Evolutionary conservation across 2,329 filamentous ascomycete species (phyloP).

Genomic region (Nemania bipapillata): DNA sequence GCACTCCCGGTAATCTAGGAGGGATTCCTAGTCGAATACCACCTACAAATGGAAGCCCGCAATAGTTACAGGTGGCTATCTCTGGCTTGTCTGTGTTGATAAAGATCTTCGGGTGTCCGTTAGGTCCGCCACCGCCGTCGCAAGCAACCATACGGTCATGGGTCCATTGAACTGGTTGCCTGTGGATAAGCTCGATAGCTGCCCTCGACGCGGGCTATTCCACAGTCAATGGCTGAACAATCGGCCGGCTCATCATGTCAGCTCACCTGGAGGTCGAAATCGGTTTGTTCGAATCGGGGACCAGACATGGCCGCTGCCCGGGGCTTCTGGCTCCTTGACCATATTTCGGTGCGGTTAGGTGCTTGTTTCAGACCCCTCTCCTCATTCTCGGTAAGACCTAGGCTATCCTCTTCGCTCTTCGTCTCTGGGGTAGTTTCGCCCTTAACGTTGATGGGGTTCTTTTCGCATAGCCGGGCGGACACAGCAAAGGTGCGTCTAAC

Average conservation of each 20-base stretch:
- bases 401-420: slow-evolving; percentile 56
- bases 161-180: slow-evolving; percentile 92
- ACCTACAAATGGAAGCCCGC: slow-evolving; percentile 89
- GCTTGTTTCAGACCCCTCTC: slow-evolving; percentile 74
- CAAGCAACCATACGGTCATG: slow-evolving; percentile 84
- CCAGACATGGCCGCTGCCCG: slow-evolving; percentile 88
- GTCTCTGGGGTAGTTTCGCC: slow-evolving; percentile 57
- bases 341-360: slow-evolving; percentile 82
- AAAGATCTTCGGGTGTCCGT: slow-evolving; percentile 91
- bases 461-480: slow-evolving; percentile 61
- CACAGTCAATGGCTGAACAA: slow-evolving; percentile 47
- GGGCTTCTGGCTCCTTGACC: slow-evolving; percentile 87
- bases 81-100: slow-evolving; percentile 99
- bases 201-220: slow-evolving; percentile 84
- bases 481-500: slow-evolving; percentile 61
- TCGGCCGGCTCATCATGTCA: slow-evolving; percentile 21
- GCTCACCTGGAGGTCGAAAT: slow-evolving; percentile 88
- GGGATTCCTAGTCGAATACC: not conserved
- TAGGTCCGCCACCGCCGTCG: slow-evolving; percentile 89
- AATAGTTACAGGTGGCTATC: slow-evolving; percentile 91
- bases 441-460: slow-evolving; percentile 55
- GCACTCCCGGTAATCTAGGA: not conserved
- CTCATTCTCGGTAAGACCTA: slow-evolving; percentile 54
- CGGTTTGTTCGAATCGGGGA: slow-evolving; percentile 95
- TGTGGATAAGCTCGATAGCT: slow-evolving; percentile 95